Percentiles rank a stretch among this genome's conserved stretches.
phyloP scores from a whole-genome alignment of 805 yeast genomes.

The Cyberlindnera misumaiensis region DNA sequence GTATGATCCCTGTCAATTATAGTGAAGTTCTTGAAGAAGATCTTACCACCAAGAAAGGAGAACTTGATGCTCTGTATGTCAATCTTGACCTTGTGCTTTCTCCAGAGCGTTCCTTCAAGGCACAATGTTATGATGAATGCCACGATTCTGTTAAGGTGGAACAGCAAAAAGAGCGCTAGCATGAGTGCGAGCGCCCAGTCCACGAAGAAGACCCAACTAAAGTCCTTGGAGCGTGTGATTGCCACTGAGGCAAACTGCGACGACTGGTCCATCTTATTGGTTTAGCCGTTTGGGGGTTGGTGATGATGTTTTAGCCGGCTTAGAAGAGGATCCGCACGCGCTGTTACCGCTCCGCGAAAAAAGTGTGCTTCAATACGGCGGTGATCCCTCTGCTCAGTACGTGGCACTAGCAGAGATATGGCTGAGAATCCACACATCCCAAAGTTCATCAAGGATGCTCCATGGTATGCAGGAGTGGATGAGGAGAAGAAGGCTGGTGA shows the following conservation, averaged over 20 bases:
- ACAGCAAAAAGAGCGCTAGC: conserved; percentile 55
- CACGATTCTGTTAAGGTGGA: conserved; percentile 67
- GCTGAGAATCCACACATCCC: conserved; percentile 32
- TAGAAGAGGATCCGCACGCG: no score
- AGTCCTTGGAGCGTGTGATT: conserved; percentile 24
- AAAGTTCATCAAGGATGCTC: conserved; percentile 31
- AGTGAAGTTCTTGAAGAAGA: conserved; percentile 70
- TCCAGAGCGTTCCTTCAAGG: conserved; percentile 57
- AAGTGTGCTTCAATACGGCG: no score
- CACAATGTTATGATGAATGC: conserved; percentile 52
- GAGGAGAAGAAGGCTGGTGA: conserved; percentile 26
- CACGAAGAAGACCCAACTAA: conserved; percentile 71
- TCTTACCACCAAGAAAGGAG: conserved; percentile 75
- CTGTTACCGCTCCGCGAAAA: no score
- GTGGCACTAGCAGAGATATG: conserved; percentile 1
- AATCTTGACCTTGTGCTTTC: conserved; percentile 46
- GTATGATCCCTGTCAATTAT: conserved; percentile 71
- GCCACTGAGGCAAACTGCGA: conserved; percentile 26
- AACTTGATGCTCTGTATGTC: conserved; percentile 69
- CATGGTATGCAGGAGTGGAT: conserved; percentile 31
- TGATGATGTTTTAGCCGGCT: no score
- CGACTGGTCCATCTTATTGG: conserved; percentile 19
- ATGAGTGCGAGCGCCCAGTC: conserved; percentile 73
- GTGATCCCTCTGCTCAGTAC: no score
- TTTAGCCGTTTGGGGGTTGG: background rate